Evolutionary conservation across 2,329 filamentous ascomycete species (phyloP).

Genomic region (Monosporascus sp.): DNA sequence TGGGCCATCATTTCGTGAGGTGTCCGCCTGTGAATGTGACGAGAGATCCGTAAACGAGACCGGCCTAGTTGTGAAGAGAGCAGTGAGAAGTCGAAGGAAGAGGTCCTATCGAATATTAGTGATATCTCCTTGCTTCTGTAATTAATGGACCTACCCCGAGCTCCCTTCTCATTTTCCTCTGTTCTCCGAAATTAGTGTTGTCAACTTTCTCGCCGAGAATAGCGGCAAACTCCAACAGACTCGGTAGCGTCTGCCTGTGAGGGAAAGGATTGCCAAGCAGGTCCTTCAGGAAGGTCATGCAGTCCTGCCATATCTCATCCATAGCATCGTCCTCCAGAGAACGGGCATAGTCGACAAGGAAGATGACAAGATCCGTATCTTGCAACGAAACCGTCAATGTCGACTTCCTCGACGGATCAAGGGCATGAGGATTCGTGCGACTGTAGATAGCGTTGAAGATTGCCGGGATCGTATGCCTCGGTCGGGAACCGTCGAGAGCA

Average conservation of each 20-base stretch:
- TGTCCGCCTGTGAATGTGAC: constrained; percentile 33
- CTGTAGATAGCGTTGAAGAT: constrained; percentile 97
- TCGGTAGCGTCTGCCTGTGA: constrained; percentile 83
- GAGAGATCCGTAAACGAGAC: constrained; percentile 60
- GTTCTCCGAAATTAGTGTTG: constrained; percentile 95
- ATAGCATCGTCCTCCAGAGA: constrained; percentile 95
- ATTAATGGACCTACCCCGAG: constrained; percentile 60
- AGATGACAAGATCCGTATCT: constrained; percentile 79
- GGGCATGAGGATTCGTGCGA: constrained; percentile 74
- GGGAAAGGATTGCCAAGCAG: constrained; percentile 90
- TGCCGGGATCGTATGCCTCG: constrained; percentile 86
- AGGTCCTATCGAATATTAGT: constrained; percentile 60
- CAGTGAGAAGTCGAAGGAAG: constrained; percentile 79
- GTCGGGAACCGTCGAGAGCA: constrained; percentile 83
- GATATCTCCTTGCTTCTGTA: background rate
- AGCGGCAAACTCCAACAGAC: constrained; percentile 80
- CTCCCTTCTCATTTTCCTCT: constrained; percentile 85
- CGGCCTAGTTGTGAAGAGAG: constrained; percentile 88
- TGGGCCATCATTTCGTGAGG: constrained; percentile 32
- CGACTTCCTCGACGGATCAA: constrained; percentile 77
- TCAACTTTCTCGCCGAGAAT: constrained; percentile 93
- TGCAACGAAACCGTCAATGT: constrained; percentile 80
- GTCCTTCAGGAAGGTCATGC: constrained; percentile 83
- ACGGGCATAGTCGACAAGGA: constrained; percentile 82
- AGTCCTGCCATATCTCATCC: constrained; percentile 97